Percentiles rank a stretch among this genome's conserved stretches.
These are phyloP conservation scores for Paramecium sonneborni DNA, from an alignment of 73 alveolate species.

Conservation along the genomic window DNA sequence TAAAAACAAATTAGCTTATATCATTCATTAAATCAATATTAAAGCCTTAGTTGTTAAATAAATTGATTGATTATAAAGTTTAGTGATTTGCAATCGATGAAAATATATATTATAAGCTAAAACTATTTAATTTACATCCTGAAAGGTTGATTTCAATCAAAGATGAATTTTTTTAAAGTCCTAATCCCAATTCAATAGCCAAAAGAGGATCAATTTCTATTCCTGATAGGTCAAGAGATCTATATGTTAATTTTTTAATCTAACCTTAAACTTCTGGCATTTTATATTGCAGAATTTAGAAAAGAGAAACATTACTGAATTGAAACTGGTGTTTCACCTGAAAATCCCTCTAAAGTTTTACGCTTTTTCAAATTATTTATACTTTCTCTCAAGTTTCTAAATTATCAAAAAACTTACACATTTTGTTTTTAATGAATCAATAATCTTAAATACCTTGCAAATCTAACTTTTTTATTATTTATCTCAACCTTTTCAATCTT, in stretches of 20 bases:
- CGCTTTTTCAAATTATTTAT: neutral
- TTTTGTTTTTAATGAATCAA: neutral
- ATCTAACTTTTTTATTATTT: neutral
- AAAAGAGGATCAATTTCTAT: constrained; percentile 24
- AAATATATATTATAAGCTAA: neutral
- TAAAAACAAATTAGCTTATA: neutral
- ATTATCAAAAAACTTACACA: neutral
- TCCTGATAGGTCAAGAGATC: neutral
- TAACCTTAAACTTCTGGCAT: constrained; percentile 37
- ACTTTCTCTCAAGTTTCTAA: neutral
- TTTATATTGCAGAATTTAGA: neutral
- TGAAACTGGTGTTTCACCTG: neutral
- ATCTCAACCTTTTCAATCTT: neutral
- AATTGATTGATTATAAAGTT: neutral
- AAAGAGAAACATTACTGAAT: constrained; percentile 20
- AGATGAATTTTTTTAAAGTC: neutral
- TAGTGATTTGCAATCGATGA: constrained; percentile 13
- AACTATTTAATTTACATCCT: constrained; percentile 14
- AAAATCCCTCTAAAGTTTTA: neutral
- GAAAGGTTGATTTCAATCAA: neutral
- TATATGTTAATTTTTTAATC: neutral
- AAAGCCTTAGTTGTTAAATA: constrained; percentile 30
- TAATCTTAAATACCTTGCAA: neutral
- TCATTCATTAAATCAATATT: constrained; percentile 27
- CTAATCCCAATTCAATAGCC: constrained; percentile 12